phyloP scores from a whole-genome alignment of 208 protist genomes.

The Acanthamoeba triangularis region DNA sequence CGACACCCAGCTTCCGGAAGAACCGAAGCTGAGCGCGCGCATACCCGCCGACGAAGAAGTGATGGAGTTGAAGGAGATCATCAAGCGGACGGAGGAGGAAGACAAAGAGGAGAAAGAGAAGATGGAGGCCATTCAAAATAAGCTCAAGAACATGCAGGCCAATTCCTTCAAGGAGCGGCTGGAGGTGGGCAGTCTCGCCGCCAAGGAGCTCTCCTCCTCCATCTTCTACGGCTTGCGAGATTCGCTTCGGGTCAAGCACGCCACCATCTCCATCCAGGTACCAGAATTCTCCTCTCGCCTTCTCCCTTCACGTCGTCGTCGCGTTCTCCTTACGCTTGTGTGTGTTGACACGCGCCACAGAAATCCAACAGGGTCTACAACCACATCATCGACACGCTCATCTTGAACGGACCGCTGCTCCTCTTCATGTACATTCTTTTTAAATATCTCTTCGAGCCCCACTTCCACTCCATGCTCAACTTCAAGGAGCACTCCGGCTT shows the following conservation, averaged over 20 bases:
- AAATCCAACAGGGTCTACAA: slow-evolving; percentile 66
- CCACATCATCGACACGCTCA: slow-evolving; percentile 2
- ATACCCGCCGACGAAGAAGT: neutral
- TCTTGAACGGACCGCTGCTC: slow-evolving; percentile 69
- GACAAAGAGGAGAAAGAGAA: slow-evolving; percentile 52
- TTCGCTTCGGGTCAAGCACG: neutral
- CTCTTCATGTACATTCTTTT: slow-evolving; percentile 55
- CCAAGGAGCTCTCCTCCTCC: slow-evolving; percentile 11
- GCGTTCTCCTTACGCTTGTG: neutral
- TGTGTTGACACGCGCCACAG: neutral
- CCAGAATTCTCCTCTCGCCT: neutral
- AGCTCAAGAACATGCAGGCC: slow-evolving; percentile 1
- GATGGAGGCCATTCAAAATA: slow-evolving; percentile 32
- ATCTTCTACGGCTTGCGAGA: slow-evolving; percentile 37
- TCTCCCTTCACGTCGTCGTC: neutral
- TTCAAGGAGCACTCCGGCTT: slow-evolving; percentile 21
- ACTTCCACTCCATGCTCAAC: slow-evolving; percentile 60
- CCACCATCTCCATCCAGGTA: neutral
- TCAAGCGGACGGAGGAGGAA: slow-evolving; percentile 4
- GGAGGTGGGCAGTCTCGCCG: neutral
- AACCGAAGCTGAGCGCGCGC: neutral
- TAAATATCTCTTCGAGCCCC: slow-evolving; percentile 49
- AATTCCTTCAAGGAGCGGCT: neutral
- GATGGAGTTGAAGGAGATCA: neutral
- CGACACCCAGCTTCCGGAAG: neutral